phyloP scores from a whole-genome alignment of 768 basidiomycete genomes.

The Russula abietina region DNA sequence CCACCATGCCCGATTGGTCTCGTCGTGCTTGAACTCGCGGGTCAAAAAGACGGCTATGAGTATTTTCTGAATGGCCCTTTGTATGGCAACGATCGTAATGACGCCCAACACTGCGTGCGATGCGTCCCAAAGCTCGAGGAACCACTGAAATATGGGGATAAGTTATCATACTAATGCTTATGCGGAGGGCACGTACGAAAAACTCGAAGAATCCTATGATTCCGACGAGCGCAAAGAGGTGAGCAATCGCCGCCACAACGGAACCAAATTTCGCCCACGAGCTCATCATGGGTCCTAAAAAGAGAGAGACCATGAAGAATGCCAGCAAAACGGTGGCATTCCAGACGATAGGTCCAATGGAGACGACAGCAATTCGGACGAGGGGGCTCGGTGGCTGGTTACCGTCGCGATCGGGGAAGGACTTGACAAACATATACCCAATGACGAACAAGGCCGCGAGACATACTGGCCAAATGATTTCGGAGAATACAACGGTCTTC shows the following conservation, averaged over 20 bases:
- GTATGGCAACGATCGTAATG: slow-evolving; percentile 85
- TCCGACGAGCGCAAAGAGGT: slow-evolving; percentile 74
- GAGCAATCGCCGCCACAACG: slow-evolving; percentile 88
- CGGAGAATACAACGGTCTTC: slow-evolving; percentile 75
- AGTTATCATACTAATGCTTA: slow-evolving; percentile 15
- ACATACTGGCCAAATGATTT: slow-evolving; percentile 76
- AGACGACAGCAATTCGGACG: slow-evolving; percentile 80
- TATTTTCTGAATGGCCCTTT: slow-evolving; percentile 89
- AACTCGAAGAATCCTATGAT: slow-evolving; percentile 91
- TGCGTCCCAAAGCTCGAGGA: slow-evolving; percentile 86
- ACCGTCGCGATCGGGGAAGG: slow-evolving; percentile 67
- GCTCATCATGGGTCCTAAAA: slow-evolving; percentile 86
- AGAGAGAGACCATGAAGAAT: slow-evolving; percentile 87
- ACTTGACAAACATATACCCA: slow-evolving; percentile 91
- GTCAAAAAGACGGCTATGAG: slow-evolving; percentile 91
- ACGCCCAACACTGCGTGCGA: slow-evolving; percentile 92
- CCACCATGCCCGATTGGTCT: slow-evolving; percentile 99
- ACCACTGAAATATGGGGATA: slow-evolving; percentile 57
- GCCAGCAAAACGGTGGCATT: slow-evolving; percentile 82
- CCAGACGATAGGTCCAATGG: slow-evolving; percentile 91
- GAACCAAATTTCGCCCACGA: slow-evolving; percentile 84
- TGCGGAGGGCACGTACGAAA: slow-evolving; percentile 57
- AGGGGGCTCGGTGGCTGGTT: slow-evolving; percentile 71
- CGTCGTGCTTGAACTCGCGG: slow-evolving; percentile 98
- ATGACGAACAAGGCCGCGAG: slow-evolving; percentile 71